A percentile compares a stretch with the other conserved stretches of the same genome.
Evolutionary conservation across 805 yeast genomes (phyloP).

Genomic region (Yamadazyma kitorensis): DNA sequence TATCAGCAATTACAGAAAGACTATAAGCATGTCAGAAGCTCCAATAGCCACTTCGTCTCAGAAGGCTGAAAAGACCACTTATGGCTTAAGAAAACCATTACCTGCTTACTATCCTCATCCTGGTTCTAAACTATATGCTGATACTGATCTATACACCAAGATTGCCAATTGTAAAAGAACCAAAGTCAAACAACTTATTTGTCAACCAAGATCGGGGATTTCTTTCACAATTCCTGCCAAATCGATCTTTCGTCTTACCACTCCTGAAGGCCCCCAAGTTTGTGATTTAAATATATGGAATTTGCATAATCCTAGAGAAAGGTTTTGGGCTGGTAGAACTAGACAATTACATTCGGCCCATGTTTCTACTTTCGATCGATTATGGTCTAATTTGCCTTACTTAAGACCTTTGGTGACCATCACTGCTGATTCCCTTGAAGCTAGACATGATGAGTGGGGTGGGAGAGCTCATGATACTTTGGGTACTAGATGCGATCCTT

Average conservation of each 20-base stretch:
- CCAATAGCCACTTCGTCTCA: constrained; percentile 32
- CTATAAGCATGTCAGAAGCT: too few relatives aligned
- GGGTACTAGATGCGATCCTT: constrained; percentile 71
- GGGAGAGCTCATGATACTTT: constrained; percentile 63
- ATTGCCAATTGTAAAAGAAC: constrained; percentile 46
- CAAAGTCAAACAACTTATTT: constrained; percentile 37
- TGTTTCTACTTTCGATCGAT: constrained; percentile 56
- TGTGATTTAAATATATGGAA: constrained; percentile 69
- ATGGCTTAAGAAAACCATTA: constrained; percentile 41
- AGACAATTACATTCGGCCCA: constrained; percentile 65
- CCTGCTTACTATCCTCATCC: constrained; percentile 59
- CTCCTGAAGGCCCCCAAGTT: constrained; percentile 71
- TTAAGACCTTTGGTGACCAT: constrained; percentile 63
- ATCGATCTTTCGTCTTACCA: constrained; percentile 54
- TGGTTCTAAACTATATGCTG: constrained; percentile 51
- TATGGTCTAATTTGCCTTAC: constrained; percentile 67
- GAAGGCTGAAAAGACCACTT: constrained; percentile 29
- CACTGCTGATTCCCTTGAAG: constrained; percentile 55
- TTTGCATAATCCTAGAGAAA: constrained; percentile 56
- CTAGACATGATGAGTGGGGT: constrained; percentile 62
- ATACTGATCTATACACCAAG: constrained; percentile 44
- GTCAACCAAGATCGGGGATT: constrained; percentile 56
- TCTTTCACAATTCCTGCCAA: constrained; percentile 66
- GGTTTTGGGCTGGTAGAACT: constrained; percentile 69
- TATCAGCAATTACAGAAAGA: too few relatives aligned